phyloP scores from a whole-genome alignment of 2,329 filamentous ascomycete species.

The Pseudogymnoascus verrucosus region DNA sequence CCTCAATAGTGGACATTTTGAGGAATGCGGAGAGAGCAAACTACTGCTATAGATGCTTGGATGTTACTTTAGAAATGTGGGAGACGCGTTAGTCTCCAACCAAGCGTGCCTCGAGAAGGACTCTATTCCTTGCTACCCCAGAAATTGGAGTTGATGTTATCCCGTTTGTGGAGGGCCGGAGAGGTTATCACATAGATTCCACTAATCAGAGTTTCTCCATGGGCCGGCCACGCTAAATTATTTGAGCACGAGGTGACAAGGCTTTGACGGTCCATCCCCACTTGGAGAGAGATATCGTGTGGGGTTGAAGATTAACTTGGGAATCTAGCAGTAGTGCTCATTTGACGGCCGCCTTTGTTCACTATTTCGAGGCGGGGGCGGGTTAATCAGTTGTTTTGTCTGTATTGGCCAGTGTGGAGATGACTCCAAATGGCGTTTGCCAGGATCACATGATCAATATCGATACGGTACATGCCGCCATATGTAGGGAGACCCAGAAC shows the following conservation, averaged over 20 bases:
- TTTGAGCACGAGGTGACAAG: background rate
- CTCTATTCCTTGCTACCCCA: constrained; percentile 1
- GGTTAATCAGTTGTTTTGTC: background rate
- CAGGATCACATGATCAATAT: constrained; percentile 8
- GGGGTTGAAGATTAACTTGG: background rate
- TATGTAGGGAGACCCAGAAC: background rate
- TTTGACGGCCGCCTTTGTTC: background rate
- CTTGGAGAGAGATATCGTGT: constrained; percentile 2
- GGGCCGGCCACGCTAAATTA: background rate
- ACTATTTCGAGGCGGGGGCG: background rate
- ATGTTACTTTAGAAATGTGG: background rate
- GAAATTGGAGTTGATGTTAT: background rate
- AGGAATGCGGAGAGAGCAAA: background rate
- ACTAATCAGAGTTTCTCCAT: constrained; percentile 4
- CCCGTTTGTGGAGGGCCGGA: background rate
- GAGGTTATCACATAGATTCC: background rate
- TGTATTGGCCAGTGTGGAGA: constrained; percentile 1
- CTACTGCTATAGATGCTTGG: background rate
- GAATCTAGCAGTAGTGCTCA: background rate
- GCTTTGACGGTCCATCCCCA: background rate
- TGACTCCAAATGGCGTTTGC: background rate
- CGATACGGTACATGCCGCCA: background rate
- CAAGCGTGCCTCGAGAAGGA: background rate
- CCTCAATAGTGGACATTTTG: background rate
- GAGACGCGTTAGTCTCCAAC: background rate